phyloP scores from a whole-genome alignment of 164 flowering plant genomes.

The Chloranthus sessilifolius region DNA sequence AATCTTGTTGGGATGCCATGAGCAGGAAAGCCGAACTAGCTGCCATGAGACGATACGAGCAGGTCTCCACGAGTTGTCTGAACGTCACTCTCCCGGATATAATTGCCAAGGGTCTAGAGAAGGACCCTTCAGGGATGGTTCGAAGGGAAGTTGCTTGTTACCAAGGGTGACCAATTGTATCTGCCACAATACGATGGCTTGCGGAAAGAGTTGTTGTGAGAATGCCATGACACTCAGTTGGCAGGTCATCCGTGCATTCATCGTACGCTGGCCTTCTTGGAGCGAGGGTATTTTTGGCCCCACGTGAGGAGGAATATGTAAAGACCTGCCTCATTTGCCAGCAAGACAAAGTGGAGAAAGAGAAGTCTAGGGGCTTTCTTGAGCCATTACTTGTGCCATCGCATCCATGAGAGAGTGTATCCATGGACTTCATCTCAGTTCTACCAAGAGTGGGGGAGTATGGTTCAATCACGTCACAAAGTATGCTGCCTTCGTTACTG shows the following conservation, averaged over 20 bases:
- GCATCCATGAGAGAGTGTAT: slow-evolving; percentile 1
- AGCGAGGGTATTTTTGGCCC: not conserved
- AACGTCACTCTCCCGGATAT: not conserved
- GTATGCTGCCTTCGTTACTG: not conserved
- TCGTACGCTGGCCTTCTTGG: not conserved
- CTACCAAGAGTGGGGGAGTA: not conserved
- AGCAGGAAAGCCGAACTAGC: not conserved
- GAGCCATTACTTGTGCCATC: slow-evolving; percentile 1
- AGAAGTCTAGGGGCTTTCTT: slow-evolving; percentile 1
- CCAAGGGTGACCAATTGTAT: not conserved
- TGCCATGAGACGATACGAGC: not conserved
- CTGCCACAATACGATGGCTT: not conserved
- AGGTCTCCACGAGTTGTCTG: not conserved
- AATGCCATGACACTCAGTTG: not conserved
- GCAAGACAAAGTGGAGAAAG: not conserved
- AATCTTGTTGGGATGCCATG: not conserved
- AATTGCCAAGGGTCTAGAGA: not conserved
- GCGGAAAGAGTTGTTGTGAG: not conserved
- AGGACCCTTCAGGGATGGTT: not conserved
- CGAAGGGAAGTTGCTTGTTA: not conserved
- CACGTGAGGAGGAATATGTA: not conserved
- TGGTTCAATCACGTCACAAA: not conserved
- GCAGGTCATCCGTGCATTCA: not conserved
- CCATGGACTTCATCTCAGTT: slow-evolving; percentile 5
- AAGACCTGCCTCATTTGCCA: slow-evolving; percentile 3